Evolutionary conservation across 2,329 filamentous ascomycete species (phyloP).

Genomic region (Rasamsonia emersonii): DNA sequence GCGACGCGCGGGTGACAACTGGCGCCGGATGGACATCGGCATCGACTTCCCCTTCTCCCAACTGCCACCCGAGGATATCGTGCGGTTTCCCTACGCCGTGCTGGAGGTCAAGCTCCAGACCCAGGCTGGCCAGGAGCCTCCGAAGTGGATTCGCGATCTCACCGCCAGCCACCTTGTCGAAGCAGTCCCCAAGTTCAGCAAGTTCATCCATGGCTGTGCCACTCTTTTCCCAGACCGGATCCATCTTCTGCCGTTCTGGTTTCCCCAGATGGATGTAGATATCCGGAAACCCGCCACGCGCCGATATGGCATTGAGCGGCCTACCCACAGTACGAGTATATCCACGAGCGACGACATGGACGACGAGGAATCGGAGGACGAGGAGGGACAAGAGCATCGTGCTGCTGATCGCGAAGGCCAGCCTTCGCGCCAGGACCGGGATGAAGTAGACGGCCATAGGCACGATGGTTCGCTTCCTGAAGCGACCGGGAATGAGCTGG

Average conservation of each 20-base stretch:
- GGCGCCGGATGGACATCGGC: constrained; percentile 94
- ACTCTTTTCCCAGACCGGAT: constrained; percentile 81
- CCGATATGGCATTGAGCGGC: constrained; percentile 81
- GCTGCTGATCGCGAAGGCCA: no score
- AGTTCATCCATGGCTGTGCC: constrained; percentile 94
- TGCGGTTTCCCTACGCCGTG: constrained; percentile 90
- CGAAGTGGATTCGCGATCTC: constrained; percentile 91
- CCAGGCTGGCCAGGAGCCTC: constrained; percentile 86
- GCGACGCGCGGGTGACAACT: constrained; percentile 72
- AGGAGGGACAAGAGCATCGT: no score
- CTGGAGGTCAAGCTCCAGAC: constrained; percentile 97
- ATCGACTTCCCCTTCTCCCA: constrained; percentile 93
- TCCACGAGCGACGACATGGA: constrained; percentile 71
- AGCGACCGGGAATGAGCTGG: constrained; percentile 44
- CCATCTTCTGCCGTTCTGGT: constrained; percentile 89
- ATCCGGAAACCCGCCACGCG: constrained; percentile 88
- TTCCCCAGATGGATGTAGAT: constrained; percentile 96
- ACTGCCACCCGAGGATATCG: constrained; percentile 72
- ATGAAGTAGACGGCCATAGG: constrained; percentile 1
- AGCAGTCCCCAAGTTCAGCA: constrained; percentile 98
- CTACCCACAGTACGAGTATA: constrained; percentile 63
- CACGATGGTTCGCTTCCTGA: constrained; percentile 38
- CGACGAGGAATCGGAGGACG: constrained; percentile 61
- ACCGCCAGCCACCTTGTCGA: constrained; percentile 92
- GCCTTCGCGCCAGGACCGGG: constrained; percentile 15